Base-by-base conservation (phyloP, 2,329 filamentous ascomycete species). In the Xylariaceae sp. region DNA sequence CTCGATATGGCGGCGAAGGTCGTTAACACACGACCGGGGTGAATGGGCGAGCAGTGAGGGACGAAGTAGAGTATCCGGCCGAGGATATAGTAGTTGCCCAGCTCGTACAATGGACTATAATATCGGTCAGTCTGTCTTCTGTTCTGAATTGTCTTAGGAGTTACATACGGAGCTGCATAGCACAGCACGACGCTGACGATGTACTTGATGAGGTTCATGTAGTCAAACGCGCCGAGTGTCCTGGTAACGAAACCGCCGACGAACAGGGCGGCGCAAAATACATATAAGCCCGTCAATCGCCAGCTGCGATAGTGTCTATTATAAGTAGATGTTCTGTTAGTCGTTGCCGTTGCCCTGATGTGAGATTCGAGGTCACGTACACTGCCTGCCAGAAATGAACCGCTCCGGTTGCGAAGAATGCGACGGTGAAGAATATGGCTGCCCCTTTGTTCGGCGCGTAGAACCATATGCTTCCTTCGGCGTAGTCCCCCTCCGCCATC, bases 31-130 rank as follows among this genome's bases (percentile, higher is more conserved):
- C 72, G 71, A 17, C 74, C 72, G 0, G 76, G 76, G 39, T 76
- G 72, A 23, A 79, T 72, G 0, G 82, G 82, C 0, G 82, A 76
- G 59, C 81, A 74, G 65, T 84, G 81, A 0, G 83, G 83, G 7
- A 84, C 76, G 69, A 85, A 85, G 69, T 80, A 81, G 5, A 86
- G 73, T 13, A 83, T 75, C 2, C 82, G 77, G 2, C 79, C 79
- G 53, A 86, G 77, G 51, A 84, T 75, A 63, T 84, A 78, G 68
- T 85, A 85, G 66, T 85, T 84, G 48, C 78, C 77, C 2, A 82
- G 76, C 57, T 83, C 81, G 54, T 84, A 80, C 7, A 85, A 72
- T 1, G 83, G 82, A 15, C 79, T 79, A 49, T 17, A 6, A 30
- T 4, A 42, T 49, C 37, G 8, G 67, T 64, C 45, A 61, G 55